Base-by-base conservation (phyloP, 345 rosid species). In the Hypericum perforatum region DNA sequence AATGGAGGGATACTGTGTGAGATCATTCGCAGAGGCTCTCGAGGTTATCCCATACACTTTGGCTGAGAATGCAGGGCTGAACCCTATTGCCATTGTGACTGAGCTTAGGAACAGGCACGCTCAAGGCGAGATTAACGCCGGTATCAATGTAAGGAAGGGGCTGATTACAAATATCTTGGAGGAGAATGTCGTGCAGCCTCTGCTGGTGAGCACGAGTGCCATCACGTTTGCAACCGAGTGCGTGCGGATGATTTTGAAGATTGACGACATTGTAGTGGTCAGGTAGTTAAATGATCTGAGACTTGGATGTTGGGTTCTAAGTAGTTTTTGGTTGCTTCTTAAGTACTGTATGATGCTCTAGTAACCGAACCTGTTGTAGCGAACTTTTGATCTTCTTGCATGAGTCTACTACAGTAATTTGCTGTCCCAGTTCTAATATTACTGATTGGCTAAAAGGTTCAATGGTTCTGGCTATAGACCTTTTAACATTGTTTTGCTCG, bases 91-190 rank as follows among this genome's bases (percentile, higher is more conserved):
- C 0, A 92, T 92, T 59, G 98, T 92, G 60, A 92, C 98, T 42
- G 98, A 92, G 63, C 94, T 92, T 59, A 85, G 98, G 84, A 92
- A 92, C 66, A 76, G 94, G 67, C 98, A 92, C 54, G 98, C 97
- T 6, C 95, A 88, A 68, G 94, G 95, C 37, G 97, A 92, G 79
- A 82, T 78, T 70, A 83, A 92, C 70, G 61, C 97, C 0, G 98
- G 98, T 11, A 92, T 92, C 78, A 92, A 92, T 59, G 97, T 92
- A 54, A 82, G 99, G 71, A 92, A 92, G 70, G 99, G 99, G 40
- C 94, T 85, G 66, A 92, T 92, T 67, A 89, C 99, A 48, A 92
- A 89, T 49, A 92, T 92, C 69, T 75, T 89, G 81, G 99, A 92
- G 76, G 99, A 89, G 74, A 92, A 85, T 62, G 97, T 92, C 72